Base-by-base conservation (phyloP, 176 grass and related monocot genomes). In the Carex parvula region DNA sequence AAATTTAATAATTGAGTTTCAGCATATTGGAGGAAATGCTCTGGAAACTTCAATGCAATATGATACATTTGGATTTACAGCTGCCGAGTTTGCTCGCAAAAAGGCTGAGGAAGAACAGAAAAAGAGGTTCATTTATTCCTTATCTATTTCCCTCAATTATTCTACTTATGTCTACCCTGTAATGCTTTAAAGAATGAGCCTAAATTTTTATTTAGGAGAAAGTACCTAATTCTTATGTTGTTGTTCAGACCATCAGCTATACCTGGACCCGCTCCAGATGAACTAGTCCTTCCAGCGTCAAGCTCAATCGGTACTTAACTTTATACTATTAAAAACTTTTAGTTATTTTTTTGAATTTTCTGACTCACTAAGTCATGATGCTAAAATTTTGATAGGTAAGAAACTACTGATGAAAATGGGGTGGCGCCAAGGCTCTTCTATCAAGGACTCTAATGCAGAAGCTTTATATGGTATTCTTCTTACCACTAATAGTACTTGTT, bases 321-420 rank as follows among this genome's bases (percentile, higher is more conserved):
- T 17, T 65, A 67, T 65, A 48, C n/a, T 64, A 67, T 60, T 21
- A 22, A 81, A n/a, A 12, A 13, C 14, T 16, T 79, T 50, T 30
- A 1, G 35, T 12, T 53, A 64, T 64, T 78, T 70, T 86, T 44
- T 33, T 44, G 21, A 68, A 22, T 79, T 82, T 79, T 37, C 16
- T 21, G 26, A 85, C 44, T 58, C 30, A 78, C 35, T 41, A 44
- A 56, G 24, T 48, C 12, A 4, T 84, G 35, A 64, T 75, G 70
- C 84, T 72, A 86, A 84, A 53, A 79, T 79, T 85, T 86, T 74
- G 46, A 55, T 84, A 98, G 95, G 95, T 84, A 78, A 90, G 70
- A 89, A 89, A 46, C 83, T 98, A 83, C 76, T 98, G 76, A 91
- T 92, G 89, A 98, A 95, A 92, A 98, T 95, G 95, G 95, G 95